Base-by-base conservation (phyloP, 2,329 filamentous ascomycete species). In the Alternaria tenuissima region DNA sequence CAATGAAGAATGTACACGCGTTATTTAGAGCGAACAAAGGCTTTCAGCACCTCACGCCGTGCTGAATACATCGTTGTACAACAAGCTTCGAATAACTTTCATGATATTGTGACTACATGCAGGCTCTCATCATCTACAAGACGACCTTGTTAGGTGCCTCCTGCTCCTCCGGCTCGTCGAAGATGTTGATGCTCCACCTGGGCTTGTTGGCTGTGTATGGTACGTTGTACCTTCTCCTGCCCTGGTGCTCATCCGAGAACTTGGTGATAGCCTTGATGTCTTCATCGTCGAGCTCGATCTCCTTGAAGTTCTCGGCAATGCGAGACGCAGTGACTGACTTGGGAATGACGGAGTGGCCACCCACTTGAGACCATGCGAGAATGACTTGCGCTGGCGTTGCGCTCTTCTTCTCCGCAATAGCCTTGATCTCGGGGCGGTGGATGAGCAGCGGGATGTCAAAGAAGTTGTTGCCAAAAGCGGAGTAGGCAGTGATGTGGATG, bases 291-390 rank as follows among this genome's bases (percentile, higher is more conserved):
- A 73, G 63, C 53, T 73, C 69, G 11, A 70, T 62, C 59, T 73
- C 71, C 60, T 72, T 63, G 61, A 75, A 73, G 61, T 76, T 76
- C 51, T 69, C 69, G 20, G 62, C 61, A 51, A 76, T 76, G 36
- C 73, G 69, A 14, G 65, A 66, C 9, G 67, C 58, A 1, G 69
- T 74, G 12, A 76, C 71, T 4, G 70, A 73, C 66, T 76, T 76
- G 48, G 73, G 73, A 26, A 76, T 75, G 46, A 75, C 71, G 32
- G 62, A 67, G 59, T 71, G 66, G 7, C 72, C 72, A 32, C 68
- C 67, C 84, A 96, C 92, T 20, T 92, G 96, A 32, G 91, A 87
- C 93, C 93, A 97, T 73, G 92, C 86, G 68, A 97, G 86, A 63
- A 97, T 85, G 42, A 96, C 85, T 84, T 96, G 92, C 7, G 91